These are phyloP conservation scores for Nannochloris sp. DNA, from an alignment of 139 green algal species.

Conservation along the genomic window DNA sequence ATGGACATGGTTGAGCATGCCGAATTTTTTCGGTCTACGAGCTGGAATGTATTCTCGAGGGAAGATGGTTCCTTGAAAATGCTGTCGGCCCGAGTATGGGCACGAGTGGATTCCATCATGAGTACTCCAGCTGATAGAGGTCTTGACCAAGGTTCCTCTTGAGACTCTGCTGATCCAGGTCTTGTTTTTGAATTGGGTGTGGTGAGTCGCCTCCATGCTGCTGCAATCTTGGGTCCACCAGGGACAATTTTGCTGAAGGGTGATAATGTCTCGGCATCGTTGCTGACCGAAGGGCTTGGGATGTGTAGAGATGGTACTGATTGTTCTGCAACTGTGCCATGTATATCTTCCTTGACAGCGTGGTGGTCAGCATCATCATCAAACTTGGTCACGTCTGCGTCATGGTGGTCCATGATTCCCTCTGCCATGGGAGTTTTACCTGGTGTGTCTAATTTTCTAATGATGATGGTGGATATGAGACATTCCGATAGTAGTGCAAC, in stretches of 20 bases:
- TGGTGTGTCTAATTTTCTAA: neutral
- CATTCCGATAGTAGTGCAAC: neutral
- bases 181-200: constrained; percentile 4
- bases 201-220: constrained; percentile 8
- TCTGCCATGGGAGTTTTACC: neutral
- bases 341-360: no score
- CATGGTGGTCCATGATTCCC: no score
- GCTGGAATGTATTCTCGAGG: no score
- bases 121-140: constrained; percentile 5
- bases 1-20: neutral
- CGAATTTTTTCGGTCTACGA: no score
- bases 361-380: no score
- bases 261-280: constrained; percentile 1
- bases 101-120: neutral
- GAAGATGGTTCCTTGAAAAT: neutral
- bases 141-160: neutral
- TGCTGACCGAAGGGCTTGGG: neutral
- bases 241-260: constrained; percentile 10
- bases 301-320: neutral
- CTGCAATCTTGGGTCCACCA: neutral
- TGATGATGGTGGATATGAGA: neutral
- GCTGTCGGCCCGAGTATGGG: neutral
- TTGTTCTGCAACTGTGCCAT: no score
- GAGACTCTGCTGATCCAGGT: constrained; percentile 1
- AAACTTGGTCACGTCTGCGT: no score